A percentile compares a stretch with the other conserved stretches of the same genome.
phyloP scores from a whole-genome alignment of 805 yeast genomes.

The Scheffersomyces lignosus region DNA sequence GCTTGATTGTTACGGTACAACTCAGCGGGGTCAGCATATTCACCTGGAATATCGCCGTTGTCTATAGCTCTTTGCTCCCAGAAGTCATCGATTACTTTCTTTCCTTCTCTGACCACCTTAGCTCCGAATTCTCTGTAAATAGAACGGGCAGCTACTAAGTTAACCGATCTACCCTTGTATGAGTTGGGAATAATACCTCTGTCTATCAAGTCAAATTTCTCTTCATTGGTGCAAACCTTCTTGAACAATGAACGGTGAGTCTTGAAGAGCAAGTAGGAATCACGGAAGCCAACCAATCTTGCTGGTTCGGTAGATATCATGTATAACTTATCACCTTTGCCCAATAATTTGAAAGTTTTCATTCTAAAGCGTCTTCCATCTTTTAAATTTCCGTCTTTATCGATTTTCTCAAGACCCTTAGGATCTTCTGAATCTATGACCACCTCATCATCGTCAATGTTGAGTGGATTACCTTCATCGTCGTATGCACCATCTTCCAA shows the following conservation, averaged over 20 bases:
- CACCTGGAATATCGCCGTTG: conserved; percentile 70
- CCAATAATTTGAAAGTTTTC: conserved; percentile 62
- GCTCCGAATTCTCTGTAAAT: conserved; percentile 93
- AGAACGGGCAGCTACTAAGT: conserved; percentile 86
- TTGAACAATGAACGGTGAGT: conserved; percentile 78
- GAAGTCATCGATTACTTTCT: conserved; percentile 82
- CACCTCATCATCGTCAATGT: conserved; percentile 73
- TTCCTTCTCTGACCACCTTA: conserved; percentile 75
- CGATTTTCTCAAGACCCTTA: conserved; percentile 75
- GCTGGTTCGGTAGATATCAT: conserved; percentile 98
- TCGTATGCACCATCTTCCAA: conserved; percentile 50
- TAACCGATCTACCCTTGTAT: conserved; percentile 86
- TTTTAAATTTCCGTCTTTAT: conserved; percentile 59
- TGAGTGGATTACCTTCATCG: conserved; percentile 66
- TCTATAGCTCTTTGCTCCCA: conserved; percentile 63
- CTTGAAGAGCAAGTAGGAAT: conserved; percentile 85
- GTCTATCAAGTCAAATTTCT: conserved; percentile 79
- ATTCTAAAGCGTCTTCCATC: conserved; percentile 78
- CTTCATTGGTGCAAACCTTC: conserved; percentile 69
- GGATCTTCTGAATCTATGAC: conserved; percentile 69
- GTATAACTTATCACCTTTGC: conserved; percentile 69
- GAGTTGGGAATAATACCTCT: conserved; percentile 84
- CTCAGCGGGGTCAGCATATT: conserved; percentile 68
- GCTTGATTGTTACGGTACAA: conserved; percentile 17
- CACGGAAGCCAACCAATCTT: conserved; percentile 89